Percentiles rank a stretch among this genome's conserved stretches.
These are phyloP conservation scores for Coelastrella sp. DNA, from an alignment of 139 green algal species.

Conservation along the genomic window DNA sequence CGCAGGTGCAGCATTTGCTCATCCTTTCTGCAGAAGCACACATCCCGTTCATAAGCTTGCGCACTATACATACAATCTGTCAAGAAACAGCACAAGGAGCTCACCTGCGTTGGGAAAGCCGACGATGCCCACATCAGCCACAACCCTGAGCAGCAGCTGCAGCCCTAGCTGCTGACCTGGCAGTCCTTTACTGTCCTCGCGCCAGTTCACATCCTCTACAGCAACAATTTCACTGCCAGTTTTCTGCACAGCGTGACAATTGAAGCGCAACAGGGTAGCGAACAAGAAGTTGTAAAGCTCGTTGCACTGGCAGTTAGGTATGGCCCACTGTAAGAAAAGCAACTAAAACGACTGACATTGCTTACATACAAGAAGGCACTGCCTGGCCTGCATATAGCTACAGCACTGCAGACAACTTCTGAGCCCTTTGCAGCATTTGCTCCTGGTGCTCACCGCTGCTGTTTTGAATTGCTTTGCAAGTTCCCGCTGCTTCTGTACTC, in stretches of 20 bases:
- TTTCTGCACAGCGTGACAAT: constrained; percentile 43
- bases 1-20: too few relatives aligned
- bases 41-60: too few relatives aligned
- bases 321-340: too few relatives aligned
- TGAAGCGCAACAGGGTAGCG: not conserved
- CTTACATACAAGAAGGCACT: not conserved
- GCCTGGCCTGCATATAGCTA: not conserved
- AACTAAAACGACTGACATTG: too few relatives aligned
- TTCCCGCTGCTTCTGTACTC: constrained; percentile 42
- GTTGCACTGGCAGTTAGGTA: too few relatives aligned
- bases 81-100: not conserved
- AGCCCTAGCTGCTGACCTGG: constrained; percentile 81
- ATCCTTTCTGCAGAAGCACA: too few relatives aligned
- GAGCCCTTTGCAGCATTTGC: too few relatives aligned
- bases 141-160: constrained; percentile 87
- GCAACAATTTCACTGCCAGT: constrained; percentile 67
- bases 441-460: constrained; percentile 32
- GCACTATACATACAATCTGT: too few relatives aligned
- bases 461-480: constrained; percentile 47
- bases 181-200: constrained; percentile 65
- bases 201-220: constrained; percentile 80
- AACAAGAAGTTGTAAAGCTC: too few relatives aligned
- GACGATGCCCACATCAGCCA: constrained; percentile 95
- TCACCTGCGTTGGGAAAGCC: constrained; percentile 93
- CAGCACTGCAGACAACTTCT: too few relatives aligned